Evolutionary conservation across 1,139 yeast genomes (phyloP), one percentile per base, ranked within the genome.

Genomic region (Pichia sp.): DNA sequence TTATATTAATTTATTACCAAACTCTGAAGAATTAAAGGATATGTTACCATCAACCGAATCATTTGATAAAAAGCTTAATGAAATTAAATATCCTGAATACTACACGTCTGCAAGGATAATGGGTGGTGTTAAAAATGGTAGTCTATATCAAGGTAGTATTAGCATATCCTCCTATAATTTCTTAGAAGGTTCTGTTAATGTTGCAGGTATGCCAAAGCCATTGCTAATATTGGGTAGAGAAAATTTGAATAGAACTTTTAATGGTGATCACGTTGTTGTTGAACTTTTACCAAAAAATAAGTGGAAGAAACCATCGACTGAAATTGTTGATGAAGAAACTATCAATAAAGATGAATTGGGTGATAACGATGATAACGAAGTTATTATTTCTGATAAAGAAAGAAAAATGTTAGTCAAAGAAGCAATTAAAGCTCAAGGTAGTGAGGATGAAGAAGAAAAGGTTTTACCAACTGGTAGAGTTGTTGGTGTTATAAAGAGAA

Each of bases 401-500:
- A 77, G 96, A 55, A 74, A 82, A 52, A 67, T 85, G 30, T 74
- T 90, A 47, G 87, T 90, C 0, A 86, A 84, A 60, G 95, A 87
- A 59, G 96, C 96, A 0, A 73, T 80, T 45, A 67, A 67, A 45
- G 80, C 80, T 3, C 89, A 83, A 62, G 80, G 77, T 42, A 45
- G 34, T 16, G 71, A 73, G 9, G 60, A 67, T 11, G 57, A 68
- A 1, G 71, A 70, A 3, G 71, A 72, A 4, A 79, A 77, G 59
- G 70, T 86, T 44, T 91, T 86, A 62, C 98, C 98, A 30, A 91
- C 99, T 0, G 99, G 96, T 3, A 81, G 81, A 60, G 85, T 95
- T 49, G 98, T 95, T 28, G 96, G 96, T 41, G 78, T 95, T 36
- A 74, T 84, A 48, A 85, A 90, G 70, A 81, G 99, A 68, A 88